These are phyloP conservation scores for Fusarium burgessii DNA, from an alignment of 2,329 filamentous ascomycete species.

Conservation along the genomic window DNA sequence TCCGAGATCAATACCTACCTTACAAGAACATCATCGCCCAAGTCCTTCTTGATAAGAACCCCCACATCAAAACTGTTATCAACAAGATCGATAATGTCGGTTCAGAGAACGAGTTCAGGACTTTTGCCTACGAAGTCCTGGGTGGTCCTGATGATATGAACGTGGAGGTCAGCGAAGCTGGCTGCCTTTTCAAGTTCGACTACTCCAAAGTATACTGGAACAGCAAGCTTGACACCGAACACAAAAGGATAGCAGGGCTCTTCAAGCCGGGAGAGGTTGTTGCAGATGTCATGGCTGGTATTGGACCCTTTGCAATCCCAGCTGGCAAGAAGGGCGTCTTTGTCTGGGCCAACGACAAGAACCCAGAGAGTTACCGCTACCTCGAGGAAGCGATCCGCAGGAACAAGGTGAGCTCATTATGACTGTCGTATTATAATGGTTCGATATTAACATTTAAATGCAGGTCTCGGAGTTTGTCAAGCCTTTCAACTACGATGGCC, in stretches of 20 bases:
- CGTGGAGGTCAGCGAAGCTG: conserved; percentile 84
- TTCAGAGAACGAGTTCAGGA: conserved; percentile 85
- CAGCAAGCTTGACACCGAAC: conserved; percentile 88
- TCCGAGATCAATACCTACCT: conserved; percentile 83
- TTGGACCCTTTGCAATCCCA: conserved; percentile 93
- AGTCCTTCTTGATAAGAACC: conserved; percentile 91
- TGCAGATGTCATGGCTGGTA: conserved; percentile 96
- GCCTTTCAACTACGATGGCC: conserved; percentile 85
- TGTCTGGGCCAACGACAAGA: conserved; percentile 97
- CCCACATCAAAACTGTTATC: conserved; percentile 85
- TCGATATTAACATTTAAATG: conserved; percentile 17
- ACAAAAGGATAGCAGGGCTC: conserved; percentile 79
- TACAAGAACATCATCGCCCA: conserved; percentile 90
- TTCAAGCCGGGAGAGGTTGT: conserved; percentile 90
- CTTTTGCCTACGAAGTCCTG: conserved; percentile 92
- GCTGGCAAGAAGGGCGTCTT: conserved; percentile 91
- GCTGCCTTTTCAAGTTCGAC: conserved; percentile 91
- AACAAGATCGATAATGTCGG: conserved; percentile 95
- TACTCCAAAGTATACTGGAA: conserved; percentile 99
- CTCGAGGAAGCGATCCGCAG: conserved; percentile 76
- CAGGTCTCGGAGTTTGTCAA: conserved; percentile 77
- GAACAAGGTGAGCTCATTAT: conserved; percentile 76
- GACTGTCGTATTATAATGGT: background rate
- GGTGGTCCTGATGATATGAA: conserved; percentile 84
- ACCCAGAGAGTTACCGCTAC: conserved; percentile 84